phyloP scores from a whole-genome alignment of 2,329 filamentous ascomycete genomes.

The Chalaropsis thielavioides region DNA sequence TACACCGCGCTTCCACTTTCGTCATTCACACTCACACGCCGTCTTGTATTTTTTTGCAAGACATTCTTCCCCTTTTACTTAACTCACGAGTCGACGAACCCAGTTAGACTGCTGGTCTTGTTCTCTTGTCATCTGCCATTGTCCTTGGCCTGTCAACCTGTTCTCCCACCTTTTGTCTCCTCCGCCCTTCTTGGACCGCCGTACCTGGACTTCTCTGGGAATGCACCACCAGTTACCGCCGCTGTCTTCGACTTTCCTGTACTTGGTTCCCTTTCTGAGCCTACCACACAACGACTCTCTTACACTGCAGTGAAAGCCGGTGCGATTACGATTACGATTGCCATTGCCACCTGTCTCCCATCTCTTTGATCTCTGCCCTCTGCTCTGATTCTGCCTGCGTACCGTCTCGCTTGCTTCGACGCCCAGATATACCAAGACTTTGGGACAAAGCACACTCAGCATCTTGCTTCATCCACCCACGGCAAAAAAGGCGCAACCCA shows the following conservation, averaged over 20 bases:
- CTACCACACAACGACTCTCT: constrained; percentile 2
- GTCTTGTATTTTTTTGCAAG: no score
- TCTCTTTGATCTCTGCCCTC: no score
- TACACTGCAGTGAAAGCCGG: not conserved
- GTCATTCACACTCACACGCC: no score
- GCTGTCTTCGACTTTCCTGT: not conserved
- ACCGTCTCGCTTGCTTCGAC: no score
- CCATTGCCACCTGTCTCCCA: no score
- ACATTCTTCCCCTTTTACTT: not conserved
- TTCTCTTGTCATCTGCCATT: not conserved
- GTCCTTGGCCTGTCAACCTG: not conserved
- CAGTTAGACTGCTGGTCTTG: not conserved
- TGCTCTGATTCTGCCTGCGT: no score
- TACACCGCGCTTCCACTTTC: no score
- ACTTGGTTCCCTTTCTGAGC: not conserved
- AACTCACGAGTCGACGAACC: not conserved
- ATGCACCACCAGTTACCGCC: constrained; percentile 1
- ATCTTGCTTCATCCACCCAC: not conserved
- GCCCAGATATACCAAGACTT: not conserved
- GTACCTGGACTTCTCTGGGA: constrained; percentile 1
- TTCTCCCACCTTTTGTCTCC: not conserved
- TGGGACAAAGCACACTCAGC: not conserved
- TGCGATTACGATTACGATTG: no score
- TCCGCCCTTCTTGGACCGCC: not conserved
- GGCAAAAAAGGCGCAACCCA: constrained; percentile 1